phyloP scores from a whole-genome alignment of 768 basidiomycete species.

The Mycena chlorophos region DNA sequence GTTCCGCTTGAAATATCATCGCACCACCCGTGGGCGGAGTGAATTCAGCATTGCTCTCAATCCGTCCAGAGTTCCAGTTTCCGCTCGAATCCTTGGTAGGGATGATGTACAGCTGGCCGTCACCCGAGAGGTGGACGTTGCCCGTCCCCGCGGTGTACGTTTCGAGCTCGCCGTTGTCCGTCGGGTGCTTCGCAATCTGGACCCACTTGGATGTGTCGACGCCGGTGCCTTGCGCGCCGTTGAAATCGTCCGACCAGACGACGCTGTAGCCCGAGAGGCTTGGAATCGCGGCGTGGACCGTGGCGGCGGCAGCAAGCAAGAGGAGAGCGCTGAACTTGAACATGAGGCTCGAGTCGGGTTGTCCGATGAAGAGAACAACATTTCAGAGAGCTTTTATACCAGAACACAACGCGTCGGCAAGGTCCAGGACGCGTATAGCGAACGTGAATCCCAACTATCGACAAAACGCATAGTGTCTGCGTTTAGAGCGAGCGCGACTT shows the following conservation, averaged over 20 bases:
- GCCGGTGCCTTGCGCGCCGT: neutral
- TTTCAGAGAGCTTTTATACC: no score
- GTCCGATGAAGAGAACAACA: no score
- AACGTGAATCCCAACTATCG: no score
- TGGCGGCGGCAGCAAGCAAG: neutral
- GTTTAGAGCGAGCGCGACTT: no score
- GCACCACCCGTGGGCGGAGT: conserved; percentile 1
- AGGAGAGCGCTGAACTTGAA: neutral
- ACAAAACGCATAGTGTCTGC: no score
- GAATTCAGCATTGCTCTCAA: neutral
- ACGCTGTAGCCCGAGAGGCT: neutral
- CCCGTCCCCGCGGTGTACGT: neutral
- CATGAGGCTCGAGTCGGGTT: no score
- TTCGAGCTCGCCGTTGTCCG: neutral
- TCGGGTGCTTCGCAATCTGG: neutral
- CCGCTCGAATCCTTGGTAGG: neutral
- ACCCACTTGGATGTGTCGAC: neutral
- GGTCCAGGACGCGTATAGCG: no score
- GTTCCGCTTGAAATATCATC: conserved; percentile 4
- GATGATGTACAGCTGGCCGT: conserved; percentile 7
- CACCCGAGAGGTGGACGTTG: conserved; percentile 6
- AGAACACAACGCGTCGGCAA: no score
- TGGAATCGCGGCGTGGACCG: neutral
- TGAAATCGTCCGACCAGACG: conserved; percentile 3
- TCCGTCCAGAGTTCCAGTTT: neutral